Evolutionary conservation across 2,329 filamentous ascomycete genomes (phyloP).

Genomic region (Bimuria novae-zelandiae): DNA sequence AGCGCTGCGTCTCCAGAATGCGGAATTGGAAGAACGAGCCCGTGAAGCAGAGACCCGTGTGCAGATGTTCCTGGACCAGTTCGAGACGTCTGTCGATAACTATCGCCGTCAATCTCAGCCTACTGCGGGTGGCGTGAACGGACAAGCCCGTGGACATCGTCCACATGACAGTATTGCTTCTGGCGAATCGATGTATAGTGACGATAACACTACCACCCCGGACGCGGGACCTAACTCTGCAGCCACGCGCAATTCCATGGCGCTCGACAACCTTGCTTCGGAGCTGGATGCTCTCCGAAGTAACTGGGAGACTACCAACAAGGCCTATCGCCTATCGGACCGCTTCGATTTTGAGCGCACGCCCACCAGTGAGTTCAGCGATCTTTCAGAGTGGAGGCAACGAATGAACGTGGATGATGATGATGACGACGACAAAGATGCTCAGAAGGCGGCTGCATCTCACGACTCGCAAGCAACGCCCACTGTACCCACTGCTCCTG

Average conservation of each 20-base stretch:
- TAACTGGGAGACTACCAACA: conserved; percentile 96
- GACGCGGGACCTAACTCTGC: conserved; percentile 35
- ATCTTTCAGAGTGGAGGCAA: conserved; percentile 43
- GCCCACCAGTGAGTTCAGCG: conserved; percentile 42
- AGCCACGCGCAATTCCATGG: conserved; percentile 63
- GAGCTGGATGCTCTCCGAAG: conserved; percentile 88
- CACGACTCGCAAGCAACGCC: conserved; percentile 3
- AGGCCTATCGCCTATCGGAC: conserved; percentile 88
- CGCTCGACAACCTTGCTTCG: conserved; percentile 86
- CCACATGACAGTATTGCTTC: conserved; percentile 64
- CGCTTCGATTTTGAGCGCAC: conserved; percentile 81
- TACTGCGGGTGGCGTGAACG: conserved; percentile 38
- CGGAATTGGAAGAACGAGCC: conserved; percentile 78
- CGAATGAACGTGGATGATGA: conserved; percentile 39
- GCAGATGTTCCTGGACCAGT: conserved; percentile 88
- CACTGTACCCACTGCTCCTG: neutral
- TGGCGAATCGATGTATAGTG: conserved; percentile 58
- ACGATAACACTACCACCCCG: conserved; percentile 43
- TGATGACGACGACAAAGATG: conserved; percentile 10
- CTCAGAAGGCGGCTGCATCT: conserved; percentile 1
- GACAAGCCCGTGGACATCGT: conserved; percentile 47
- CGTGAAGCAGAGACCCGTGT: conserved; percentile 92
- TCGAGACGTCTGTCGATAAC: conserved; percentile 90
- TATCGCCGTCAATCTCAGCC: conserved; percentile 77
- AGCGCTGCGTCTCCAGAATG: conserved; percentile 81